These are phyloP conservation scores for Colletotrichum navitas DNA, from an alignment of 2,329 filamentous ascomycete species.

Conservation along the genomic window DNA sequence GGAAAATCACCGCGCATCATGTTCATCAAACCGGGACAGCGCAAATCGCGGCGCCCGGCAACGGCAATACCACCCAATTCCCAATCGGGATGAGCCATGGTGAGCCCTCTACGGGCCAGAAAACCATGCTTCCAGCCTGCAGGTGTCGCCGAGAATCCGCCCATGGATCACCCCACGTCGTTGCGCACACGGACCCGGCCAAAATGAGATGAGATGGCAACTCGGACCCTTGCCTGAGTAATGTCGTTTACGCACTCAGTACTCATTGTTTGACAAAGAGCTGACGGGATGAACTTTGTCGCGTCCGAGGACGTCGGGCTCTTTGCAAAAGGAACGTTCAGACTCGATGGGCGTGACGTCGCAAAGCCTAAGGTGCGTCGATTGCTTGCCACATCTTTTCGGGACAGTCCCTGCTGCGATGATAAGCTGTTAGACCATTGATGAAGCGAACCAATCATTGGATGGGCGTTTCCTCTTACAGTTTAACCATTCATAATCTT, in stretches of 20 bases:
- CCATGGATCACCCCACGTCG: constrained; percentile 19
- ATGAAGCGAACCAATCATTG: neutral
- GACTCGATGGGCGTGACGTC: neutral
- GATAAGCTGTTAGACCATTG: neutral
- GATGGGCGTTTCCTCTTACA: neutral
- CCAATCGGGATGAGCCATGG: neutral
- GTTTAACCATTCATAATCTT: too few relatives aligned
- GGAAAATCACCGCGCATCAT: neutral
- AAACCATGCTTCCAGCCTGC: neutral
- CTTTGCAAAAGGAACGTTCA: neutral
- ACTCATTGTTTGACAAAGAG: neutral
- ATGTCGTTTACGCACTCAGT: neutral
- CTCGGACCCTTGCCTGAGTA: neutral
- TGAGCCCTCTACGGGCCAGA: neutral
- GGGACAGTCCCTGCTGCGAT: neutral
- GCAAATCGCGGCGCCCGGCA: neutral
- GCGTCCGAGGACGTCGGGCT: neutral
- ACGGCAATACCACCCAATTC: neutral
- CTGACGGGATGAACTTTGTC: constrained; percentile 13
- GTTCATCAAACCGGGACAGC: neutral
- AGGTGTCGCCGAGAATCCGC: constrained; percentile 3
- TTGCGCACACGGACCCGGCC: constrained; percentile 23
- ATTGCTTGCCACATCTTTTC: neutral
- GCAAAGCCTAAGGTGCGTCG: neutral
- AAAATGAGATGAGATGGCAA: constrained; percentile 15